Evolutionary conservation across 345 rosid species (phyloP).

Genomic region (Citrus inodora): DNA sequence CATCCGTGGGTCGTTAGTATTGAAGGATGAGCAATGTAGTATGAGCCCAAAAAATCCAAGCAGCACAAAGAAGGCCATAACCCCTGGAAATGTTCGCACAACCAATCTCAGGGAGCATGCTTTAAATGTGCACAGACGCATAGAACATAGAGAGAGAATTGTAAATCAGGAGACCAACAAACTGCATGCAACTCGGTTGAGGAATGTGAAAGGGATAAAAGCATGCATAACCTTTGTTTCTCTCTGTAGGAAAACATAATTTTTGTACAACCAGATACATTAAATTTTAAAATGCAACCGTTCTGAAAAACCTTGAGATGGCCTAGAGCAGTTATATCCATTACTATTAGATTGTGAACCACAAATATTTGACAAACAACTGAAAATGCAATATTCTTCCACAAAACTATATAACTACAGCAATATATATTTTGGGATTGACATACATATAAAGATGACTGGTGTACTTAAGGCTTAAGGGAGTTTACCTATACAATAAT

Average conservation of each 20-base stretch:
- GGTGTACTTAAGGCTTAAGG: neutral
- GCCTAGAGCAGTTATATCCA: neutral
- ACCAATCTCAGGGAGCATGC: constrained; percentile 12
- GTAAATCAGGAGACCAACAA: neutral
- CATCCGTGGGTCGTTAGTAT: constrained; percentile 79
- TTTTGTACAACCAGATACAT: neutral
- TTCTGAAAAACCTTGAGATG: neutral
- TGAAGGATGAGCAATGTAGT: constrained; percentile 79
- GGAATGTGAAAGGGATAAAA: neutral
- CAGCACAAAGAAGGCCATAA: constrained; percentile 80
- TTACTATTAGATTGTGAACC: neutral
- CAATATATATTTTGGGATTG: neutral
- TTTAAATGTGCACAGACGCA: neutral
- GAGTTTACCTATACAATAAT: constrained; percentile 78
- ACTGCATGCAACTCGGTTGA: neutral
- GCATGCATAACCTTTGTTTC: neutral
- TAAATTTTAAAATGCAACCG: neutral
- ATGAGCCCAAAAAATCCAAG: constrained; percentile 87
- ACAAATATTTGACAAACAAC: neutral
- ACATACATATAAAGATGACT: neutral
- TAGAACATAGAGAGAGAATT: neutral
- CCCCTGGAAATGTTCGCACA: constrained; percentile 45
- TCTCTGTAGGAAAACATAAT: neutral
- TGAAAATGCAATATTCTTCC: constrained; percentile 10
- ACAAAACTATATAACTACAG: neutral